Conservation (phyloP, 768 basidiomycete genomes). For the Hirschioporus abietinus region DNA sequence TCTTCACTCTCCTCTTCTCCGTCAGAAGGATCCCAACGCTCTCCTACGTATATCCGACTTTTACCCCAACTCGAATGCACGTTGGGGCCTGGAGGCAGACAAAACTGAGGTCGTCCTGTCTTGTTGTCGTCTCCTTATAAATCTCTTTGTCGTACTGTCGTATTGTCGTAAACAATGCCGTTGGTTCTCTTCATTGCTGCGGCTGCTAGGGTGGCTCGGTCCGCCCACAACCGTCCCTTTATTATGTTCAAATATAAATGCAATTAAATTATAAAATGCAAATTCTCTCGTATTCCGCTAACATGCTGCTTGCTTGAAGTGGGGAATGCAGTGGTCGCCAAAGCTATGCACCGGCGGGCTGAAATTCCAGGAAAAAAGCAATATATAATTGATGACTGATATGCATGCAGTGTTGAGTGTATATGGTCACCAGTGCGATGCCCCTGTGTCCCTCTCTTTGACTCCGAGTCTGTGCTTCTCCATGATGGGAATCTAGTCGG, state of each 20-base stretch:
- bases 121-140: background rate
- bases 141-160: background rate
- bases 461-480: background rate
- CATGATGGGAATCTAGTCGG: background rate
- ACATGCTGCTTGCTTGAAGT: background rate
- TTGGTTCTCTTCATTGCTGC: background rate
- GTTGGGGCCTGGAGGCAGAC: background rate
- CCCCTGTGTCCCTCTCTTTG: background rate
- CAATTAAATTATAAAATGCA: background rate
- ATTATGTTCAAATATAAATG: background rate
- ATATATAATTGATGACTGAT: background rate
- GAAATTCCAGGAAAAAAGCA: background rate
- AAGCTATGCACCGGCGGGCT: background rate
- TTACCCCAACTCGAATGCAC: background rate
- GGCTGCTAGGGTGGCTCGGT: background rate
- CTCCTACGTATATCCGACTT: background rate
- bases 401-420: background rate
- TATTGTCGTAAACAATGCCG: constrained; percentile 1
- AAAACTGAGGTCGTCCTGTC: no score
- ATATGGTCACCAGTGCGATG: background rate
- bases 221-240: background rate
- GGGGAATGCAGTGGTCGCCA: no score
- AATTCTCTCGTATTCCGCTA: background rate
- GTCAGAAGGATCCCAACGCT: background rate
- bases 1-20: background rate